Evolutionary conservation across 2,329 filamentous ascomycete genomes (phyloP).

Genomic region (Corinectria fuckeliana): DNA sequence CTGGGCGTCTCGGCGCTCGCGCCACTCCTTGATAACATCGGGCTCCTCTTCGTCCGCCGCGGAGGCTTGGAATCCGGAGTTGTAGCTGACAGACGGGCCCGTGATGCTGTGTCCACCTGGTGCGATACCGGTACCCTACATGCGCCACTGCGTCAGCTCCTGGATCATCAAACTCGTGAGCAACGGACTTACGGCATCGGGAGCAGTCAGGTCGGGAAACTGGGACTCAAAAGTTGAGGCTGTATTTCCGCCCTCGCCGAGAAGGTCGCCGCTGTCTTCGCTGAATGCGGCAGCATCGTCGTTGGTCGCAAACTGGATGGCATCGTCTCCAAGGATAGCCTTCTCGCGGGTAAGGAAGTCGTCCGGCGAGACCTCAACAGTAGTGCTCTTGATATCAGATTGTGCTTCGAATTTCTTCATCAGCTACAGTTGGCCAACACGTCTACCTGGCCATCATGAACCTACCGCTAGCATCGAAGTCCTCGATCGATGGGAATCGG

Average conservation of each 20-base stretch:
- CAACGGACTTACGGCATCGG: slow-evolving; percentile 42
- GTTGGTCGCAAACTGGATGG: slow-evolving; percentile 83
- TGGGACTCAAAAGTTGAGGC: slow-evolving; percentile 77
- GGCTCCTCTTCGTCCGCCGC: slow-evolving; percentile 79
- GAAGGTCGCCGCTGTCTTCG: slow-evolving; percentile 72
- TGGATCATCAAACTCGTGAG: neutral
- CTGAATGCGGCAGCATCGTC: slow-evolving; percentile 72
- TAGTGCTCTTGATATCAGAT: slow-evolving; percentile 66
- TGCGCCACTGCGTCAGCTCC: slow-evolving; percentile 16
- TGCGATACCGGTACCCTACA: slow-evolving; percentile 40
- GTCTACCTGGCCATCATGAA: slow-evolving; percentile 22
- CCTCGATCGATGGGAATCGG: slow-evolving; percentile 79
- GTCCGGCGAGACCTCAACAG: slow-evolving; percentile 67
- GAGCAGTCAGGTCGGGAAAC: slow-evolving; percentile 77
- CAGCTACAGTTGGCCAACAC: slow-evolving; percentile 24
- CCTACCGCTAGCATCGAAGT: slow-evolving; percentile 73
- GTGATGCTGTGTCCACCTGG: slow-evolving; percentile 65
- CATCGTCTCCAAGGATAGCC: slow-evolving; percentile 89
- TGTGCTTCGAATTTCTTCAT: slow-evolving; percentile 60
- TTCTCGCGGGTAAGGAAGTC: slow-evolving; percentile 94
- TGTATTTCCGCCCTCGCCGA: slow-evolving; percentile 68
- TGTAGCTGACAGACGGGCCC: slow-evolving; percentile 68
- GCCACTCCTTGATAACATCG: slow-evolving; percentile 90
- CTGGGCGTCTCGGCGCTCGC: slow-evolving; percentile 83
- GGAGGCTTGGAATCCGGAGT: slow-evolving; percentile 65